Base-by-base conservation (phyloP, 2,329 filamentous ascomycete species). In the Aspergillus uvarum region DNA sequence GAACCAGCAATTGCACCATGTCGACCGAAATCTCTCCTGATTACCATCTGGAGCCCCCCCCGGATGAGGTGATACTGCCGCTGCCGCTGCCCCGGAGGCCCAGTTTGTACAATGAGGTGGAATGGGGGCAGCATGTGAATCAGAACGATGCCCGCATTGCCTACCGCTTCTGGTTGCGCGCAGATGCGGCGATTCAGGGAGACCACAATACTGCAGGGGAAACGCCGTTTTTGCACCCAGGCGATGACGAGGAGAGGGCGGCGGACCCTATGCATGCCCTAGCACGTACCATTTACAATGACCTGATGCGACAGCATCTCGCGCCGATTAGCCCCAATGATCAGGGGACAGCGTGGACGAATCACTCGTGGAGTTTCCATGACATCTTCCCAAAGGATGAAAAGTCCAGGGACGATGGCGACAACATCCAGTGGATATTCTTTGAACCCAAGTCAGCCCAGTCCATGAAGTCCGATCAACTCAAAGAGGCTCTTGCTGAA, bases 281-380 rank as follows among this genome's bases (percentile, higher is more conserved):
- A 7, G 70, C 63, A 16, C 51, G 60, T 26, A 73, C 74, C 52
- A 70, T 76, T 8, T 75, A 76, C 49, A 70, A 75, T 47, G 66
- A 70, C 59, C 29, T 75, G 51, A 67, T 55, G 53, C 38, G 22
- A 12, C 22, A 55, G 1, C 24, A 55, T 44, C 42, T 55, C 6
- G 3, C 16, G 8, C 53, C 53, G 21, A 2, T 48, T 10, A 21
- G 8, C 14, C 53, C 53, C 11, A 32, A 12, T n/a, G 16, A 55
- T 19, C 47, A 24, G 44, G 38, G 16, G n/a, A 44, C 42, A 35
- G 21, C 5, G 22, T 14, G 31, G 16, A 48, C 35, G 53, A 42
- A 32, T 14, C 22, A 29, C 31, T 48, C 16, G 21, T 47, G 53
- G 42, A 10, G 12, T 35, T 55, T 55, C 19, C 6, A 35, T 19